Conservation (phyloP, 1,284 basidiomycete species). For the Irpex sp. region DNA sequence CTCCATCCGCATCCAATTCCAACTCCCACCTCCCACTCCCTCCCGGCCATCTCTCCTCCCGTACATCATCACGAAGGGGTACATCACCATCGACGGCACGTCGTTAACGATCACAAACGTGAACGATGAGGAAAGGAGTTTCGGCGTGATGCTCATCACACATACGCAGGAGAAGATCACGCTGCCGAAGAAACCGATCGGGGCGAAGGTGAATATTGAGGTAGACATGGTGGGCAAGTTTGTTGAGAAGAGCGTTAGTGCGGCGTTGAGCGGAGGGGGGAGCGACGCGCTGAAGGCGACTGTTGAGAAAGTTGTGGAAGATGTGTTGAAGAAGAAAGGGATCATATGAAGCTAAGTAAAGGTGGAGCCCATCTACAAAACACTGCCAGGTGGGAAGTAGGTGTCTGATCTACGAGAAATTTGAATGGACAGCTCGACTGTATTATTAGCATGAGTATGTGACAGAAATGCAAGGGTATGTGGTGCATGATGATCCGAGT, state of each 20-base stretch:
- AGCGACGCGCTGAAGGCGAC: conserved; percentile 53
- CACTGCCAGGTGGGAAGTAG: not conserved
- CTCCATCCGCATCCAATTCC: conserved; percentile 81
- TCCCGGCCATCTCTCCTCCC: conserved; percentile 65
- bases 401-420: not conserved
- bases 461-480: conserved; percentile 2
- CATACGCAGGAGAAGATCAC: conserved; percentile 93
- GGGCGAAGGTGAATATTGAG: conserved; percentile 90
- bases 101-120: conserved; percentile 91
- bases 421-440: not conserved
- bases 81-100: conserved; percentile 92
- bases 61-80: conserved; percentile 96
- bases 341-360: conserved; percentile 15
- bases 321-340: conserved; percentile 55
- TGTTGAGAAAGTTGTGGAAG: conserved; percentile 73
- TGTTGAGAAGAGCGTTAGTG: conserved; percentile 76
- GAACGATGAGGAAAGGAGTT: conserved; percentile 64
- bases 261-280: conserved; percentile 63
- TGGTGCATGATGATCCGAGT: not conserved
- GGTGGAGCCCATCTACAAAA: not conserved
- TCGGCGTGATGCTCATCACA: conserved; percentile 93
- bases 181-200: conserved; percentile 71
- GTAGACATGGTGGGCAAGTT: conserved; percentile 92
- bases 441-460: conserved; percentile 3
- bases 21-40: conserved; percentile 62